phyloP scores from a whole-genome alignment of 208 protist genomes.

The Angomonas deanei region DNA sequence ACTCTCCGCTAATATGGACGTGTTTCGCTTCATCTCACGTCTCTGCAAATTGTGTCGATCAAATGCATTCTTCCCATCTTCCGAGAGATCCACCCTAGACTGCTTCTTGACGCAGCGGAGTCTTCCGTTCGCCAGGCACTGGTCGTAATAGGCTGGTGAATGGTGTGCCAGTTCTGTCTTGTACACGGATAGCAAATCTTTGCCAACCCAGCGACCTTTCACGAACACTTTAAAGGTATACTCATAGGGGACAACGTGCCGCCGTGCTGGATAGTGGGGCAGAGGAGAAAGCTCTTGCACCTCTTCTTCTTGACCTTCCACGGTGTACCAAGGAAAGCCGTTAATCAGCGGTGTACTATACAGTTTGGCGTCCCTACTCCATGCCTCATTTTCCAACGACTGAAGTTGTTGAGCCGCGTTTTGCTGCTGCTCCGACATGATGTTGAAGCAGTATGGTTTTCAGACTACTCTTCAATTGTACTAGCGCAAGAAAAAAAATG shows the following conservation, averaged over 20 bases:
- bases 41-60: conserved; percentile 31
- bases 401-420: conserved; percentile 15
- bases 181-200: conserved; percentile 83
- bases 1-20: not conserved
- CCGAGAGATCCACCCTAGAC: not conserved
- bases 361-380: conserved; percentile 23
- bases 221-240: conserved; percentile 87
- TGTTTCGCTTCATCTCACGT: conserved; percentile 32
- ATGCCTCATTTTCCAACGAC: conserved; percentile 49
- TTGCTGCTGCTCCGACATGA: too few species aligned
- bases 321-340: conserved; percentile 80
- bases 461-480: too few species aligned
- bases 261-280: conserved; percentile 22
- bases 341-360: conserved; percentile 57
- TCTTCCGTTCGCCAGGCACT: conserved; percentile 65
- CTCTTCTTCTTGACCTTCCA: conserved; percentile 7
- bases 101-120: conserved; percentile 43
- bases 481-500: not conserved
- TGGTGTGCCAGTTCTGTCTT: conserved; percentile 81
- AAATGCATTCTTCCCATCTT: not conserved
- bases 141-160: conserved; percentile 73
- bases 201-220: conserved; percentile 92
- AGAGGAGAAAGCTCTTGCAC: too few species aligned
- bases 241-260: conserved; percentile 87
- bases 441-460: too few species aligned